Conservation (phyloP, 1,284 basidiomycete genomes). For the Ceratobasidium theobromae region DNA sequence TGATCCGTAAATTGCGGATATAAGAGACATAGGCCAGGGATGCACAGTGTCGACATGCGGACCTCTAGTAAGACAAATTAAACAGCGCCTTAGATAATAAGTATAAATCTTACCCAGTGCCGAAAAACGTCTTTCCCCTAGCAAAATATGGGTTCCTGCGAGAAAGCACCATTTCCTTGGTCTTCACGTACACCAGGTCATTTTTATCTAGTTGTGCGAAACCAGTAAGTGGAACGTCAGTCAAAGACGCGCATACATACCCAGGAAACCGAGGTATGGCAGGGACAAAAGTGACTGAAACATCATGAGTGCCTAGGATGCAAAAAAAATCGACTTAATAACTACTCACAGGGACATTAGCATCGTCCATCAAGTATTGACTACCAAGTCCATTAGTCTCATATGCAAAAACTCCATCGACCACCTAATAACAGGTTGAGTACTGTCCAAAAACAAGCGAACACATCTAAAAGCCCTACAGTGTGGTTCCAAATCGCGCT, state of each 20-base stretch:
- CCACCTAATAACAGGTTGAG: slow-evolving; percentile 47
- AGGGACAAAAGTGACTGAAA: slow-evolving; percentile 68
- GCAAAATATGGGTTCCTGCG: slow-evolving; percentile 68
- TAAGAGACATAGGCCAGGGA: slow-evolving; percentile 80
- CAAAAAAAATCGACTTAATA: not conserved
- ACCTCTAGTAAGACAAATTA: slow-evolving; percentile 50
- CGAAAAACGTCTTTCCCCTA: slow-evolving; percentile 62
- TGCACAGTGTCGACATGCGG: slow-evolving; percentile 72
- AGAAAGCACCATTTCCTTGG: slow-evolving; percentile 62
- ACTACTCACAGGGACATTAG: slow-evolving; percentile 69
- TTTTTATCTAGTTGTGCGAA: slow-evolving; percentile 49
- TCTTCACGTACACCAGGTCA: slow-evolving; percentile 60
- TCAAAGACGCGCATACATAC: slow-evolving; percentile 32
- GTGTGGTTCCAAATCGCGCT: slow-evolving; percentile 65
- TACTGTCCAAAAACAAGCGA: not conserved
- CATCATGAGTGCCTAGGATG: not conserved
- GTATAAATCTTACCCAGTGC: slow-evolving; percentile 55
- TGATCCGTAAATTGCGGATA: slow-evolving; percentile 70
- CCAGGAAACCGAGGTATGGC: slow-evolving; percentile 73
- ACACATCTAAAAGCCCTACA: slow-evolving; percentile 44
- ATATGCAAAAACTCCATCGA: slow-evolving; percentile 69
- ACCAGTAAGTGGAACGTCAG: not conserved
- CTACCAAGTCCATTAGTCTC: slow-evolving; percentile 73
- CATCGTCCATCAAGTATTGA: slow-evolving; percentile 76
- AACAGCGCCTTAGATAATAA: not conserved